These are phyloP conservation scores for Endocladia muricata DNA, from an alignment of 31 red algal species.

Conservation along the genomic window DNA sequence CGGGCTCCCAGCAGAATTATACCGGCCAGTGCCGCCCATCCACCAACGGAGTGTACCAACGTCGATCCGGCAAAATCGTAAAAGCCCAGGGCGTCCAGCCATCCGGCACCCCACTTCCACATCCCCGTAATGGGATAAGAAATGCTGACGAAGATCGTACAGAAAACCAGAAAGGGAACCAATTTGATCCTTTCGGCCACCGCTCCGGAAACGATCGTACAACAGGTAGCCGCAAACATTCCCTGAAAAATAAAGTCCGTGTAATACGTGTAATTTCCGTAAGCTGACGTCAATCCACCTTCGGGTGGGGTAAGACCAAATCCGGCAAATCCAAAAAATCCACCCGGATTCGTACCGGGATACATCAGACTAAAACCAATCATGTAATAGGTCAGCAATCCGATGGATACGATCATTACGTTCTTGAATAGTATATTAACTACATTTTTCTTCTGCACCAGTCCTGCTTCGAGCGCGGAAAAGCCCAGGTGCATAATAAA, in stretches of 20 bases:
- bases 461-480: slow-evolving; percentile 82
- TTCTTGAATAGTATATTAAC: slow-evolving; percentile 85
- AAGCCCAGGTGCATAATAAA: slow-evolving; percentile 96
- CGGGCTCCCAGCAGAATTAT: slow-evolving; percentile 89
- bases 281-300: not conserved
- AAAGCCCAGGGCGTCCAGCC: too few relatives aligned
- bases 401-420: slow-evolving; percentile 73
- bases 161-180: slow-evolving; percentile 69
- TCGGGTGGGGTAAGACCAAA: slow-evolving; percentile 53
- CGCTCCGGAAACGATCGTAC: slow-evolving; percentile 90
- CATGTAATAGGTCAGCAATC: slow-evolving; percentile 75
- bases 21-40: slow-evolving; percentile 70
- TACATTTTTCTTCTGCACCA: slow-evolving; percentile 84
- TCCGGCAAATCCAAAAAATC: slow-evolving; percentile 60
- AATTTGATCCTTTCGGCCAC: slow-evolving; percentile 82
- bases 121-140: slow-evolving; percentile 82
- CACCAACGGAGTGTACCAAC: slow-evolving; percentile 92
- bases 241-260: slow-evolving; percentile 66
- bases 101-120: slow-evolving; percentile 87
- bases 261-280: slow-evolving; percentile 33
- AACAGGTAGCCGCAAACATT: slow-evolving; percentile 85
- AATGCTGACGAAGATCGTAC: slow-evolving; percentile 72
- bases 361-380: slow-evolving; percentile 86
- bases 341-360: slow-evolving; percentile 10
- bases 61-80: slow-evolving; percentile 91